Evolutionary conservation across 1,284 basidiomycete genomes (phyloP).

Genomic region (Anthracocystis panici-leucophaei): DNA sequence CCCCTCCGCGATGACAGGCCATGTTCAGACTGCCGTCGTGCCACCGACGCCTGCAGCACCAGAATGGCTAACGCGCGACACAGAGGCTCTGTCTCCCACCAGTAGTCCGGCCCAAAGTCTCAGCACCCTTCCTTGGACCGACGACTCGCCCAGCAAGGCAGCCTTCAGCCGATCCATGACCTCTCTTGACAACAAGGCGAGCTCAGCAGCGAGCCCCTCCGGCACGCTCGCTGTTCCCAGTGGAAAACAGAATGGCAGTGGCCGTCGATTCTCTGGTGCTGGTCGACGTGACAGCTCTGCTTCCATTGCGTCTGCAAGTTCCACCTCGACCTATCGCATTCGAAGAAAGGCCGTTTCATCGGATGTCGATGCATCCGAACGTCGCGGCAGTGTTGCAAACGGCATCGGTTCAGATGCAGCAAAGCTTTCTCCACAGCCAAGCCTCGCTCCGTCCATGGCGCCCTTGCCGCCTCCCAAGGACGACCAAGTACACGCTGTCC

Average conservation of each 20-base stretch:
- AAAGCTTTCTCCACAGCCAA: constrained; percentile 14
- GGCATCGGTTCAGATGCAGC: constrained; percentile 1
- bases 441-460: constrained; percentile 7
- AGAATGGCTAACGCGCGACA: neutral
- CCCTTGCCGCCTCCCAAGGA: constrained; percentile 20
- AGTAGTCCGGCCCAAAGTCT: constrained; percentile 21
- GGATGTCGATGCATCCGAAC: constrained; percentile 25
- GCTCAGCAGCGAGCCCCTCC: constrained; percentile 18
- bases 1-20: constrained; percentile 2
- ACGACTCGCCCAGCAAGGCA: constrained; percentile 6
- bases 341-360: constrained; percentile 47
- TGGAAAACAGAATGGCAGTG: constrained; percentile 10
- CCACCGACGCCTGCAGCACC: constrained; percentile 28
- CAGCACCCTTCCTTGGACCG: constrained; percentile 7
- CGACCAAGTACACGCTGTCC: constrained; percentile 2
- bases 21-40: constrained; percentile 16
- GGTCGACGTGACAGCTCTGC: constrained; percentile 28
- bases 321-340: constrained; percentile 49
- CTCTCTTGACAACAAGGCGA: constrained; percentile 11
- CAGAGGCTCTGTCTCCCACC: constrained; percentile 18
- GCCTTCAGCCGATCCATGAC: constrained; percentile 4
- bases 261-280: neutral
- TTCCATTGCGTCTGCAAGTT: constrained; percentile 38
- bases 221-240: constrained; percentile 26
- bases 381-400: constrained; percentile 17